Percentiles rank a stretch among this genome's conserved stretches.
phyloP scores from a whole-genome alignment of 164 flowering plant genomes.

The Vitis rupestris region DNA sequence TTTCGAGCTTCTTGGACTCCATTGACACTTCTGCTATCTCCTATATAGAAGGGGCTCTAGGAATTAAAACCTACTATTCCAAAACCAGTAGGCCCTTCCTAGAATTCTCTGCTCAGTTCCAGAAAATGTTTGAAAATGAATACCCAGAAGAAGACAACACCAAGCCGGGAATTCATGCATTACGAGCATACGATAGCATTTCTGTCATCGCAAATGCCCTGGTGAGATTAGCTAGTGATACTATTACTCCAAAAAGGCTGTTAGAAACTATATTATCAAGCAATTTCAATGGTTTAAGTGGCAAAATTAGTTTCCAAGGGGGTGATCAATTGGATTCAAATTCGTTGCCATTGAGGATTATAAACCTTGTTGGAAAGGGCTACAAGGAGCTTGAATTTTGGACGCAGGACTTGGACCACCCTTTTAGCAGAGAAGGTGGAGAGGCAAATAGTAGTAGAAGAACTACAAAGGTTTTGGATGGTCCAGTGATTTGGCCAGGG shows the following conservation, averaged over 20 bases:
- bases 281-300: conserved; percentile 33
- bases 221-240: background rate
- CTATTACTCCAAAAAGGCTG: conserved; percentile 9
- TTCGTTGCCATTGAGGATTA: conserved; percentile 14
- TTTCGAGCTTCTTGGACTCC: conserved; percentile 31
- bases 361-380: conserved; percentile 30
- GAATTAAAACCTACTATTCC: conserved; percentile 26
- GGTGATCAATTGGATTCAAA: background rate
- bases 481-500: conserved; percentile 40
- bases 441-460: background rate
- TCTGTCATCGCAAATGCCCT: conserved; percentile 10
- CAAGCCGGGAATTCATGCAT: conserved; percentile 32
- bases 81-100: conserved; percentile 1
- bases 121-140: background rate
- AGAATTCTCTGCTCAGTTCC: conserved; percentile 16
- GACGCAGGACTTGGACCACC: conserved; percentile 10
- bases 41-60: conserved; percentile 40
- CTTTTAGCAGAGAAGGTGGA: background rate
- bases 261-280: conserved; percentile 13
- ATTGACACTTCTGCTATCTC: conserved; percentile 17
- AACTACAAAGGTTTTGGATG: background rate
- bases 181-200: conserved; percentile 37
- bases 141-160: conserved; percentile 22
- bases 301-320: conserved; percentile 22
- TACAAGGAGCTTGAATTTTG: conserved; percentile 30